phyloP scores from a whole-genome alignment of 2,329 filamentous ascomycete genomes.

The Phyllosticta citribraziliensis region DNA sequence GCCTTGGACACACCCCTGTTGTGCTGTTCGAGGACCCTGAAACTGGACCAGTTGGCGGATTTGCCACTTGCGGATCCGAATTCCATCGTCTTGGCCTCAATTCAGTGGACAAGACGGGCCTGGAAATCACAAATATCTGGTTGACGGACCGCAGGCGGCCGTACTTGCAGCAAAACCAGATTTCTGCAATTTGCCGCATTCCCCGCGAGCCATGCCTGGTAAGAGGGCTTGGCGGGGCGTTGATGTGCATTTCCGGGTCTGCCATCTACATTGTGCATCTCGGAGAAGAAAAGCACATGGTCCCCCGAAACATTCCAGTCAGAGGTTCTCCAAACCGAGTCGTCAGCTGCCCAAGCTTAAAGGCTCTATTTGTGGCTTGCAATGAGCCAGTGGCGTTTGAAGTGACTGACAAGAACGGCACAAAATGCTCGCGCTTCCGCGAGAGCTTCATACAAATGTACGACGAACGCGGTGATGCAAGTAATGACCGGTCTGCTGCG shows the following conservation, averaged over 20 bases:
- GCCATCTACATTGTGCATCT: slow-evolving; percentile 40
- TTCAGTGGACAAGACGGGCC: not conserved
- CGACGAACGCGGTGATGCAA: not conserved
- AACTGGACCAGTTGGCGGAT: slow-evolving; percentile 20
- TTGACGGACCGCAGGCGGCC: slow-evolving; percentile 23
- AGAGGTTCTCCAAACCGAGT: slow-evolving; percentile 34
- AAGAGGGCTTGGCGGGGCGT: slow-evolving; percentile 31
- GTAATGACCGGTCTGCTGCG: slow-evolving; percentile 20
- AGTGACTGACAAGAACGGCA: not conserved
- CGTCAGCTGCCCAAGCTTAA: slow-evolving; percentile 28
- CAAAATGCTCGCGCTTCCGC: not conserved
- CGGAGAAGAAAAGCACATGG: slow-evolving; percentile 30
- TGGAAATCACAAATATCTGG: slow-evolving; percentile 28
- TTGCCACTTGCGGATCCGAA: slow-evolving; percentile 30
- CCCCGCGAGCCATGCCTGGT: slow-evolving; percentile 25
- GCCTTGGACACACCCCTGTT: slow-evolving; percentile 4
- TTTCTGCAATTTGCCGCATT: slow-evolving; percentile 25
- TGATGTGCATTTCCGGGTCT: slow-evolving; percentile 39
- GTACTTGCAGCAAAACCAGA: slow-evolving; percentile 20
- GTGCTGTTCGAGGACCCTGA: slow-evolving; percentile 11
- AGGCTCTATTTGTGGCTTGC: slow-evolving; percentile 1
- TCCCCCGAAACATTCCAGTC: slow-evolving; percentile 31
- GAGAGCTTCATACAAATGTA: slow-evolving; percentile 7
- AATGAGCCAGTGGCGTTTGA: slow-evolving; percentile 1
- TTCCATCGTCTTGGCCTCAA: slow-evolving; percentile 24